Percentiles rank a stretch among this genome's conserved stretches.
phyloP scores from a whole-genome alignment of 257 asterid species.

The Knoxia roxburghii region DNA sequence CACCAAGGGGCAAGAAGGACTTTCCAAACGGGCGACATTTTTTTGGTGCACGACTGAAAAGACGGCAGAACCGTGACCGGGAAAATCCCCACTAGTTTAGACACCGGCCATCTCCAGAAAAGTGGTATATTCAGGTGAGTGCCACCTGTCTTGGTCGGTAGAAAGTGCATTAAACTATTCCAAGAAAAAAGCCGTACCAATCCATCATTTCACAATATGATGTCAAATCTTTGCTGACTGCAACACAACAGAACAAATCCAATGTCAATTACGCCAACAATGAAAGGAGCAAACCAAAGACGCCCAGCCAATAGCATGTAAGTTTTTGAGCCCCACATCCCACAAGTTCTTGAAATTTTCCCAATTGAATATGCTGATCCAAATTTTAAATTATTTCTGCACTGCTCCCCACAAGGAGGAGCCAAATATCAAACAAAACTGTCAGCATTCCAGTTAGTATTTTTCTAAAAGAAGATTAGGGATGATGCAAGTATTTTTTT shows the following conservation, averaged over 20 bases:
- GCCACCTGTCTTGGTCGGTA: constrained; percentile 12
- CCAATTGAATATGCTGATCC: background rate
- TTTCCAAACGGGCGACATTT: background rate
- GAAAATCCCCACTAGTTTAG: background rate
- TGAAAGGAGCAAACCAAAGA: background rate
- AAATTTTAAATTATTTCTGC: background rate
- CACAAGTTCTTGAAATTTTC: background rate
- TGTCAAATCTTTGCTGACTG: background rate
- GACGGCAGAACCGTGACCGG: too few relatives aligned
- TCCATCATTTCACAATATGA: background rate
- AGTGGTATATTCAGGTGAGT: background rate
- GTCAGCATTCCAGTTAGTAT: constrained; percentile 1
- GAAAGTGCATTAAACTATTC: background rate
- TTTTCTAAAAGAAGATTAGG: background rate
- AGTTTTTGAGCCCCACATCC: background rate
- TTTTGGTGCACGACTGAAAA: background rate
- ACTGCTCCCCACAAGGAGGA: background rate
- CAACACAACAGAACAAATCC: background rate
- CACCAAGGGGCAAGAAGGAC: too few relatives aligned
- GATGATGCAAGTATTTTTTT: background rate
- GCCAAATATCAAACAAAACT: background rate
- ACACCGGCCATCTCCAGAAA: constrained; percentile 11
- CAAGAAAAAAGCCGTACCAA: background rate
- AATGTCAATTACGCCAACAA: background rate
- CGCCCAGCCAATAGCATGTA: constrained; percentile 5